phyloP scores from a whole-genome alignment of 2,329 filamentous ascomycete genomes.

The Hymenoscyphus linearis region DNA sequence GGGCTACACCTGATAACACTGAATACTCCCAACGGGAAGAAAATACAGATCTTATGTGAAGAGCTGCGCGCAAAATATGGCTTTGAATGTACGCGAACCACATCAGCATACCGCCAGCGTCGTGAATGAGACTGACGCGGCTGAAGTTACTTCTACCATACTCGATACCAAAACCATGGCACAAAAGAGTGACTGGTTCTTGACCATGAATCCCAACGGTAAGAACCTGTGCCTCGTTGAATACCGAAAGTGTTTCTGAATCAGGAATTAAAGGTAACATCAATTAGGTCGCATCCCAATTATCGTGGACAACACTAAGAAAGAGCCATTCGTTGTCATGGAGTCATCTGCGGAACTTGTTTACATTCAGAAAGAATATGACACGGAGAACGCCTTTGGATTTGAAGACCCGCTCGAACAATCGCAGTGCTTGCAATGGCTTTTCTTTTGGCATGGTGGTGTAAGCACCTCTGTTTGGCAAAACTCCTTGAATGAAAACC shows the following conservation, averaged over 20 bases:
- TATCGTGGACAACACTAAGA: constrained; percentile 44
- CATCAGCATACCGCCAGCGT: no score
- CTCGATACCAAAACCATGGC: constrained; percentile 38
- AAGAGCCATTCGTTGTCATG: constrained; percentile 45
- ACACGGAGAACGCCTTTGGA: constrained; percentile 45
- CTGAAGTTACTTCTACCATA: constrained; percentile 11
- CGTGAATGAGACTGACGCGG: constrained; percentile 8
- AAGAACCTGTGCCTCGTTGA: neutral
- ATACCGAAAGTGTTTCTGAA: neutral
- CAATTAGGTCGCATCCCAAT: constrained; percentile 40
- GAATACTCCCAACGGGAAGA: constrained; percentile 46
- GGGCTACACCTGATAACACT: constrained; percentile 48
- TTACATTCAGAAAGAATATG: constrained; percentile 45
- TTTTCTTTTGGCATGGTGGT: constrained; percentile 40
- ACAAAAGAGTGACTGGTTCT: constrained; percentile 52
- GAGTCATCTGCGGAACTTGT: constrained; percentile 49
- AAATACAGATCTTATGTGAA: constrained; percentile 50
- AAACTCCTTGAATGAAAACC: constrained; percentile 36
- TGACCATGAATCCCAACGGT: constrained; percentile 43
- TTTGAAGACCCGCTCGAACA: constrained; percentile 46
- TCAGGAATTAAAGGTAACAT: constrained; percentile 16
- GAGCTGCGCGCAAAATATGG: constrained; percentile 47
- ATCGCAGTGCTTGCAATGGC: constrained; percentile 46
- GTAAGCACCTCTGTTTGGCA: no score
- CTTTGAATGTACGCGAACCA: constrained; percentile 38